Evolutionary conservation across 2,329 filamentous ascomycete species (phyloP).

Genomic region (Cyclaneusma minus): DNA sequence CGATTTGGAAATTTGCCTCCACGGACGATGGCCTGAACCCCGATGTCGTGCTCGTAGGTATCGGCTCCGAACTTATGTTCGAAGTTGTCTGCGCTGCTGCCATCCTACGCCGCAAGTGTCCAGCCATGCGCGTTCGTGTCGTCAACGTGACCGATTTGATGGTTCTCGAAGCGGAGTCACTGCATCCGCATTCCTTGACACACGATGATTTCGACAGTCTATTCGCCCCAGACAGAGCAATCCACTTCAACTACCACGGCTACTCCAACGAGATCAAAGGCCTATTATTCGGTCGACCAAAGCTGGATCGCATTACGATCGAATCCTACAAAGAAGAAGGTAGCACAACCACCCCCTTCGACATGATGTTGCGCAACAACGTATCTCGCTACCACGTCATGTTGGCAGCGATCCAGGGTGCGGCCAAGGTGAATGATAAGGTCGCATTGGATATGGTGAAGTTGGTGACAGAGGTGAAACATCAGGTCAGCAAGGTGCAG

Average conservation of each 20-base stretch:
- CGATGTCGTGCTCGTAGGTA: conserved; percentile 47
- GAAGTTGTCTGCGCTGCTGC: conserved; percentile 46
- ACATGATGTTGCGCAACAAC: conserved; percentile 51
- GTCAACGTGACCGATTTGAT: conserved; percentile 53
- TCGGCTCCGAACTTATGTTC: conserved; percentile 50
- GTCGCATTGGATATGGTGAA: conserved; percentile 29
- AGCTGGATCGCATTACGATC: conserved; percentile 35
- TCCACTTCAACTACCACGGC: conserved; percentile 55
- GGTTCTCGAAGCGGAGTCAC: conserved; percentile 37
- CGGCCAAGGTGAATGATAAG: conserved; percentile 28
- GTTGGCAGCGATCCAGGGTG: conserved; percentile 33
- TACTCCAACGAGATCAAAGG: conserved; percentile 45
- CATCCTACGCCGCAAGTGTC: conserved; percentile 31
- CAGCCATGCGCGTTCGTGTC: conserved; percentile 39
- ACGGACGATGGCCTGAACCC: conserved; percentile 37
- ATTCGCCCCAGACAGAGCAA: conserved; percentile 37
- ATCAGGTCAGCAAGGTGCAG: conserved; percentile 29
- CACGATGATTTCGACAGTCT: conserved; percentile 34
- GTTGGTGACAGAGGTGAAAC: conserved; percentile 29
- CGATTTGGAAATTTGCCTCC: conserved; percentile 46
- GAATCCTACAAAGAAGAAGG: conserved; percentile 50
- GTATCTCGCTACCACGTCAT: conserved; percentile 46
- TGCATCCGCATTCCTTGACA: conserved; percentile 42
- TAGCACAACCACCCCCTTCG: conserved; percentile 51
- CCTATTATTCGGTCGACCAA: conserved; percentile 40